Conservation (phyloP, 148 eudicot genomes). For the Amaranthus cruentus region DNA sequence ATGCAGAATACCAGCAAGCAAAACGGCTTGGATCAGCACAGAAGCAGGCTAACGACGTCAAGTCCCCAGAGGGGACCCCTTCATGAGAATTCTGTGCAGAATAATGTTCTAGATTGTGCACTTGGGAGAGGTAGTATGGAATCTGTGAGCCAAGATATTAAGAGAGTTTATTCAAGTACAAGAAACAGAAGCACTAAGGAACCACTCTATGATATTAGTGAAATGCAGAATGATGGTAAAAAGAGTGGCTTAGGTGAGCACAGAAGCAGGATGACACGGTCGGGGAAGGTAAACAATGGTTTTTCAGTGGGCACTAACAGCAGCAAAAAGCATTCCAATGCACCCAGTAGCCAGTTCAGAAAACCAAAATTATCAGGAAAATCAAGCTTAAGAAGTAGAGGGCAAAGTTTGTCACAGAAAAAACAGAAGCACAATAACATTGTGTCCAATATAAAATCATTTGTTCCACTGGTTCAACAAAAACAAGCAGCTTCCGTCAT, state of each 20-base stretch:
- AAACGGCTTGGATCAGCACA: conserved; percentile 24
- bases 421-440: conserved; percentile 61
- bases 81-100: conserved; percentile 30
- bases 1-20: conserved; percentile 32
- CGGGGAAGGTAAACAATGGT: conserved; percentile 45
- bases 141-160: conserved; percentile 35
- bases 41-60: conserved; percentile 27
- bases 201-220: conserved; percentile 5
- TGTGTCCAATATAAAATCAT: conserved; percentile 73
- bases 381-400: conserved; percentile 52
- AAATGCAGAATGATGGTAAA: conserved; percentile 33
- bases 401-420: conserved; percentile 47
- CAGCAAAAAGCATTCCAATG: conserved; percentile 39
- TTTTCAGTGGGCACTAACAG: conserved; percentile 40
- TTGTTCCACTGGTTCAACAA: conserved; percentile 74
- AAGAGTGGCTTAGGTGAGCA: conserved; percentile 28
- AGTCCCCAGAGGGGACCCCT: conserved; percentile 29
- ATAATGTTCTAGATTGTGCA: conserved; percentile 24
- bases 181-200: too few species aligned
- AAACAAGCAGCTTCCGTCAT: conserved; percentile 65
- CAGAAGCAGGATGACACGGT: conserved; percentile 30
- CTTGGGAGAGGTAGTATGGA: conserved; percentile 34
- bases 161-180: not conserved
- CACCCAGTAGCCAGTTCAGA: conserved; percentile 39
- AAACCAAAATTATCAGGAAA: conserved; percentile 47